These are phyloP conservation scores for Vaccinium darrowii DNA, from an alignment of 148 eudicot genomes.

Conservation along the genomic window DNA sequence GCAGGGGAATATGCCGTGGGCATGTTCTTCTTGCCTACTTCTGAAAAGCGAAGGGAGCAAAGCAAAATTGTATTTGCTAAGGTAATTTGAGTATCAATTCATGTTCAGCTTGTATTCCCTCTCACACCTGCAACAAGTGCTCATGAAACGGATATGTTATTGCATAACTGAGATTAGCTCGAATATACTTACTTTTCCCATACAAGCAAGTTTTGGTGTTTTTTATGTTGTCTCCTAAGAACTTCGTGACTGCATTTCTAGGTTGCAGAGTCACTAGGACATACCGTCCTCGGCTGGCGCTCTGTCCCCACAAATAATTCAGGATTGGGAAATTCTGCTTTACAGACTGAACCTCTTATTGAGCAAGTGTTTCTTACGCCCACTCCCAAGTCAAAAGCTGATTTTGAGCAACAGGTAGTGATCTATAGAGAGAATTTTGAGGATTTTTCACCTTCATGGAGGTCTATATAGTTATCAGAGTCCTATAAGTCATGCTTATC, in stretches of 20 bases:
- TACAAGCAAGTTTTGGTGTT: neutral
- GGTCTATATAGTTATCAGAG: neutral
- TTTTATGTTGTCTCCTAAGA: neutral
- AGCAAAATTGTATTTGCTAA: slow-evolving; percentile 91
- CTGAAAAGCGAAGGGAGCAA: slow-evolving; percentile 71
- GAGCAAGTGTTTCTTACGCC: slow-evolving; percentile 98
- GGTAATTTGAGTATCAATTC: slow-evolving; percentile 38
- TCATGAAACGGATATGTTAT: neutral
- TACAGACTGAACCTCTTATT: slow-evolving; percentile 90
- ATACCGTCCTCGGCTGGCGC: slow-evolving; percentile 97
- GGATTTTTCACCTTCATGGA: neutral
- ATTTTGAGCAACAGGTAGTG: slow-evolving; percentile 87
- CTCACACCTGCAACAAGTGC: neutral
- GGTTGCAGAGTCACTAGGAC: slow-evolving; percentile 99
- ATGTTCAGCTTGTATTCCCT: neutral
- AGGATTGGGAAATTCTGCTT: slow-evolving; percentile 84
- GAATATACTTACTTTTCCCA: neutral
- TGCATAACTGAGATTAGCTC: neutral
- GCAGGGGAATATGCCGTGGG: slow-evolving; percentile 92
- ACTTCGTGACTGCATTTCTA: slow-evolving; percentile 25
- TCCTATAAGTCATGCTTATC: neutral
- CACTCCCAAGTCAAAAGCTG: slow-evolving; percentile 69
- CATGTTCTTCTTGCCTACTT: slow-evolving; percentile 98
- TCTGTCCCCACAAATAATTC: slow-evolving; percentile 92
- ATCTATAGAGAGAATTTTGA: neutral